A percentile compares a stretch with the other conserved stretches of the same genome.
These are phyloP conservation scores for Stevia rebaudiana DNA, from an alignment of 140 eudicot genomes.

Conservation along the genomic window DNA sequence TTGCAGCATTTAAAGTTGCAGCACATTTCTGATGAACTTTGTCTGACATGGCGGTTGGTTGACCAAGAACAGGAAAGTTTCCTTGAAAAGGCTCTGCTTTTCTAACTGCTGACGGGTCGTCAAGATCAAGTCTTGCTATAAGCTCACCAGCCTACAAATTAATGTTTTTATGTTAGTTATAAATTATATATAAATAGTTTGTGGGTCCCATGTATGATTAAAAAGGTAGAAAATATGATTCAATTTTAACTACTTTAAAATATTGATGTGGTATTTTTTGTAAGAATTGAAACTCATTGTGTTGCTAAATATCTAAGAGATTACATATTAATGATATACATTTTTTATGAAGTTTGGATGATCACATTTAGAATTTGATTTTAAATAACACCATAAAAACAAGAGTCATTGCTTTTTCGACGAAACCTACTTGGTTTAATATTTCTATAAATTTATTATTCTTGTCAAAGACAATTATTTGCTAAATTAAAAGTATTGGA, in stretches of 20 bases:
- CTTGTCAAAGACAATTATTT: neutral
- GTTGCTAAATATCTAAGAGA: neutral
- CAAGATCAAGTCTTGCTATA: slow-evolving; percentile 85
- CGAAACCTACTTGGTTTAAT: neutral
- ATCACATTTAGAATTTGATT: no score
- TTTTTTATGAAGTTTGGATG: no score
- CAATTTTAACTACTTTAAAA: no score
- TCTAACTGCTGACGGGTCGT: slow-evolving; percentile 97
- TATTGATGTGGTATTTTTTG: no score
- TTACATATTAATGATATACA: neutral
- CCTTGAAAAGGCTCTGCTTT: slow-evolving; percentile 96
- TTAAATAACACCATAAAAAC: no score
- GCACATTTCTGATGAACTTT: slow-evolving; percentile 99
- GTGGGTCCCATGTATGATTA: neutral
- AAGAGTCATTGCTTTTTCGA: no score
- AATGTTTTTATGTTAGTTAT: neutral
- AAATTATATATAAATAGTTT: neutral
- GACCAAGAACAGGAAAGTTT: slow-evolving; percentile 74
- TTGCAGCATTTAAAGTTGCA: slow-evolving; percentile 87
- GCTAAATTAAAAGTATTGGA: neutral
- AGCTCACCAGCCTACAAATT: slow-evolving; percentile 85
- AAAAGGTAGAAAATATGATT: neutral
- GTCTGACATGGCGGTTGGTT: slow-evolving; percentile 91
- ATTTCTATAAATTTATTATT: no score
- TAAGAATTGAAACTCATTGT: neutral